These are phyloP conservation scores for Starmerella gropengiesseri DNA, from an alignment of 805 yeast genomes.

Conservation along the genomic window DNA sequence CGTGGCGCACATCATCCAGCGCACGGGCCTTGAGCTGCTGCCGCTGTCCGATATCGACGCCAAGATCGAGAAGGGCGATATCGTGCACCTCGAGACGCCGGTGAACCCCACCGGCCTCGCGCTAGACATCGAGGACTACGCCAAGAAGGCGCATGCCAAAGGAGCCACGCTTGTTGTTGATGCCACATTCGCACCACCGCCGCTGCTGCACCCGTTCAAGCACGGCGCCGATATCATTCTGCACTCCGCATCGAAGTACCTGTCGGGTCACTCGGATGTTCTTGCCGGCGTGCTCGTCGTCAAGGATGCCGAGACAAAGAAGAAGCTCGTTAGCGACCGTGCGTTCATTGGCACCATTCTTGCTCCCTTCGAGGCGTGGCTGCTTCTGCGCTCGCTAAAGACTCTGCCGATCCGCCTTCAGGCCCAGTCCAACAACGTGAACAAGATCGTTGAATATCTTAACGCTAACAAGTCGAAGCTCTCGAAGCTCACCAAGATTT, in stretches of 20 bases:
- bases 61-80: constrained; percentile 53
- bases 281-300: constrained; percentile 71
- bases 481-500: constrained; percentile 41
- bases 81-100: constrained; percentile 63
- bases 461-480: constrained; percentile 39
- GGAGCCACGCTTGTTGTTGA: constrained; percentile 74
- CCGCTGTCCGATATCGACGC: constrained; percentile 30
- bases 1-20: constrained; percentile 48
- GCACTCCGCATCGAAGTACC: constrained; percentile 88
- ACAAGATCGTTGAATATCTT: constrained; percentile 49
- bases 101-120: constrained; percentile 72
- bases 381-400: constrained; percentile 68
- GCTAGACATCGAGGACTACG: constrained; percentile 51
- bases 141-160: constrained; percentile 57
- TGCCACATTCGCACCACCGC: constrained; percentile 92
- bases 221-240: constrained; percentile 76
- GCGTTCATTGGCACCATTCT: constrained; percentile 65
- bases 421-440: constrained; percentile 55
- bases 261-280: constrained; percentile 89
- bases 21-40: constrained; percentile 39
- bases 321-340: constrained; percentile 50
- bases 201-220: constrained; percentile 67
- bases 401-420: constrained; percentile 64
- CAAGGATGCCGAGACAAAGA: constrained; percentile 53
- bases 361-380: constrained; percentile 63